These are phyloP conservation scores for Botryotinia convoluta DNA, from an alignment of 2,329 filamentous ascomycete species.

Conservation along the genomic window DNA sequence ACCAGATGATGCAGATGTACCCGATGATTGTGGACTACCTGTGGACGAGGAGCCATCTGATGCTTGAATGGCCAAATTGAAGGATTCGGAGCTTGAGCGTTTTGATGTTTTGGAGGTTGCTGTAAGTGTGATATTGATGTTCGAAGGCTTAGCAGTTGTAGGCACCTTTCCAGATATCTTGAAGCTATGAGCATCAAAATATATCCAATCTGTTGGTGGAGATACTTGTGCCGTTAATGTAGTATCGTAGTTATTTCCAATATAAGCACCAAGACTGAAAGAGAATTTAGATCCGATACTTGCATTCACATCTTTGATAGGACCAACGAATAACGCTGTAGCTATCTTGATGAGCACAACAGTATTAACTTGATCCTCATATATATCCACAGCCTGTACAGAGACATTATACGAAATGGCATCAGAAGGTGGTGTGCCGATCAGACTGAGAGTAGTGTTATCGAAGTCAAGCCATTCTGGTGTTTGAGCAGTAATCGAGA, in stretches of 20 bases:
- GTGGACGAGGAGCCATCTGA: slow-evolving; percentile 6
- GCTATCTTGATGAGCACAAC: slow-evolving; percentile 44
- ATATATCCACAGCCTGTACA: slow-evolving; percentile 58
- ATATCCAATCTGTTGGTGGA: slow-evolving; percentile 31
- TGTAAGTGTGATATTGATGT: slow-evolving; percentile 28
- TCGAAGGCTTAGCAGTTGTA: slow-evolving; percentile 18
- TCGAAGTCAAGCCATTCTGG: slow-evolving; percentile 72
- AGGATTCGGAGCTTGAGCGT: slow-evolving; percentile 25
- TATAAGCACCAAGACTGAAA: slow-evolving; percentile 29
- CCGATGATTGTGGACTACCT: slow-evolving; percentile 17
- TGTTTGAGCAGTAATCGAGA: slow-evolving; percentile 50
- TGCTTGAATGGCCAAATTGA: slow-evolving; percentile 26
- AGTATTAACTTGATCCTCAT: slow-evolving; percentile 56
- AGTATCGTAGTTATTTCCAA: slow-evolving; percentile 31
- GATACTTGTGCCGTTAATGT: slow-evolving; percentile 25
- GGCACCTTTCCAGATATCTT: slow-evolving; percentile 33
- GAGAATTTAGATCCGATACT: slow-evolving; percentile 31
- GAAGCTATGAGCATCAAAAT: slow-evolving; percentile 32
- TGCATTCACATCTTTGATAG: slow-evolving; percentile 30
- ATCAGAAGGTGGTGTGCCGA: slow-evolving; percentile 60
- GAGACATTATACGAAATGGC: slow-evolving; percentile 61
- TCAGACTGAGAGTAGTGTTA: slow-evolving; percentile 56
- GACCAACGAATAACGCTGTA: slow-evolving; percentile 27
- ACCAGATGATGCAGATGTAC: slow-evolving; percentile 15
- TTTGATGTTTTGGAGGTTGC: slow-evolving; percentile 30